Evolutionary conservation across 805 yeast genomes (phyloP).

Genomic region (Isabelozyma rhagii): DNA sequence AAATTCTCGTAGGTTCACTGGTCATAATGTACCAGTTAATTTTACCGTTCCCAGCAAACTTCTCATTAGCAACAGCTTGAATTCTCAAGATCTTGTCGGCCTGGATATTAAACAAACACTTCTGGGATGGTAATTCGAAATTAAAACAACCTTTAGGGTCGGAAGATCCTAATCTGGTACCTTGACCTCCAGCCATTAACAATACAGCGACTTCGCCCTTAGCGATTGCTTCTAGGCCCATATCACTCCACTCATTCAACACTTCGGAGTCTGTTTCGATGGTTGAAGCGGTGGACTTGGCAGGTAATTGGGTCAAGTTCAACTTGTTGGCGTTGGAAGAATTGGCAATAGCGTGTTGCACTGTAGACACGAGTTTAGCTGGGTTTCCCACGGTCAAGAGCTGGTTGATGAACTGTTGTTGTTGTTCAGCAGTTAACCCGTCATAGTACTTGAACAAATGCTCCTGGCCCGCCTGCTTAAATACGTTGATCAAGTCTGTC

Average conservation of each 20-base stretch:
- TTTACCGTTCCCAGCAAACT: constrained; percentile 20
- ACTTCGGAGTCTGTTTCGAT: constrained; percentile 38
- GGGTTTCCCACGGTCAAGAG: constrained; percentile 43
- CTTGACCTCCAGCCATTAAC: constrained; percentile 98
- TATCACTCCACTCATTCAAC: constrained; percentile 35
- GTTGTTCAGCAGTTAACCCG: constrained; percentile 30
- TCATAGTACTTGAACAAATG: constrained; percentile 53
- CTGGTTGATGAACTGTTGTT: constrained; percentile 36
- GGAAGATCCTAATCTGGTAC: constrained; percentile 87
- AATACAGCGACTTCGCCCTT: constrained; percentile 81
- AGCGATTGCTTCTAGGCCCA: constrained; percentile 69
- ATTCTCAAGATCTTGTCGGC: constrained; percentile 76
- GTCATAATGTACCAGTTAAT: constrained; percentile 95
- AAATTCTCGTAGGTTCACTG: constrained; percentile 74
- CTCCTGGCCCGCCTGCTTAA: constrained; percentile 46
- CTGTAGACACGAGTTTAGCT: constrained; percentile 33
- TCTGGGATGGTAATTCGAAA: constrained; percentile 78
- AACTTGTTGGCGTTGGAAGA: constrained; percentile 18
- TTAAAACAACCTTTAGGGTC: constrained; percentile 94
- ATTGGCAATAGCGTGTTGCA: constrained; percentile 45
- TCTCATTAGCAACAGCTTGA: constrained; percentile 49
- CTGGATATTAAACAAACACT: constrained; percentile 87
- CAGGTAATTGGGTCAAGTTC: constrained; percentile 50
- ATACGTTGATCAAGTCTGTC: constrained; percentile 21
- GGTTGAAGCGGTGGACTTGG: constrained; percentile 42